Conservation (phyloP, 1,284 basidiomycete species). For the Bjerkandera adusta region DNA sequence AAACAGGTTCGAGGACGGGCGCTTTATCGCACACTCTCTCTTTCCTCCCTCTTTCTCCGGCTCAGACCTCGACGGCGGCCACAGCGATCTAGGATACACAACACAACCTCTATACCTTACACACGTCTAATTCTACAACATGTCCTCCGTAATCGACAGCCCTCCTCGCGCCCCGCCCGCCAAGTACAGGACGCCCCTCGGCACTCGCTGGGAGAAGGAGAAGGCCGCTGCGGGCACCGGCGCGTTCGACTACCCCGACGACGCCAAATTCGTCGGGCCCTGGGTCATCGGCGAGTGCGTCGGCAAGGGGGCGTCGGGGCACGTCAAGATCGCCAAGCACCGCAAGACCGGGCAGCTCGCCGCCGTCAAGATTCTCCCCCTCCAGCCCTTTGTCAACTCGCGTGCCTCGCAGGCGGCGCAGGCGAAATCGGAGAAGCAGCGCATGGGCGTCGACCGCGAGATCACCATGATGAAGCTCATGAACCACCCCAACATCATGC, state of each 20-base stretch:
- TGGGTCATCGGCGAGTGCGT: constrained; percentile 94
- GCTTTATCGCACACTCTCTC: background rate
- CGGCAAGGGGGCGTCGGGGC: constrained; percentile 92
- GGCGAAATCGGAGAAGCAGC: constrained; percentile 84
- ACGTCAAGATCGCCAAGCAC: constrained; percentile 95
- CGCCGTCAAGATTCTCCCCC: constrained; percentile 96
- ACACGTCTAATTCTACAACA: constrained; percentile 15
- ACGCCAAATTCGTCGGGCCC: constrained; percentile 72
- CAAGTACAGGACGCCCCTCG: constrained; percentile 63
- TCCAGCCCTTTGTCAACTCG: constrained; percentile 79
- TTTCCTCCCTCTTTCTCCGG: background rate
- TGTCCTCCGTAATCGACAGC: constrained; percentile 30
- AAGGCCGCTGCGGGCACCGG: constrained; percentile 67
- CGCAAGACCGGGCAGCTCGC: constrained; percentile 88
- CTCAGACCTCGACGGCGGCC: constrained; percentile 12
- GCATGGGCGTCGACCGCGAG: constrained; percentile 93
- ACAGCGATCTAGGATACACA: background rate
- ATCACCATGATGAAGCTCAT: constrained; percentile 99
- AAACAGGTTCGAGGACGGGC: too few relatives aligned
- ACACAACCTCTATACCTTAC: constrained; percentile 8
- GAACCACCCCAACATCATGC: constrained; percentile 96
- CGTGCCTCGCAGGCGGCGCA: constrained; percentile 74
- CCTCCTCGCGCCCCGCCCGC: constrained; percentile 68
- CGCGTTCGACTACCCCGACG: constrained; percentile 72
- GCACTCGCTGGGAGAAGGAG: constrained; percentile 83